Evolutionary conservation across 2,329 filamentous ascomycete genomes (phyloP).

Genomic region (Dactylellina parvicollis): DNA sequence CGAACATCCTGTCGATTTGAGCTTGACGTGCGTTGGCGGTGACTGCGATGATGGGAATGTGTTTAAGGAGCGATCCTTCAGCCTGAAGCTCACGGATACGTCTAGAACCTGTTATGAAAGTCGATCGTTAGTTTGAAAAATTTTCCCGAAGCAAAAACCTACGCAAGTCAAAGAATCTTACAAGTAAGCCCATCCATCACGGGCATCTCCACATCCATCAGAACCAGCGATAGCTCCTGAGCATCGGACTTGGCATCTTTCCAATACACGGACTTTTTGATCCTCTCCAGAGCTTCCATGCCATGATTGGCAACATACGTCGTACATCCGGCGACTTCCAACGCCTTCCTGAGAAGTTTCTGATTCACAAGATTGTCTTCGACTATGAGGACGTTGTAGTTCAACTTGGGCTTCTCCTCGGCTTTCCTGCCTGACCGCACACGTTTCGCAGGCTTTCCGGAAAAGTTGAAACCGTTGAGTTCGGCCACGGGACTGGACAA

Average conservation of each 20-base stretch:
- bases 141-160: slow-evolving; percentile 9
- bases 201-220: slow-evolving; percentile 65
- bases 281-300: slow-evolving; percentile 69
- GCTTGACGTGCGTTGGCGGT: slow-evolving; percentile 63
- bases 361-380: slow-evolving; percentile 64
- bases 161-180: slow-evolving; percentile 59
- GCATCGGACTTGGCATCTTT: slow-evolving; percentile 53
- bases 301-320: slow-evolving; percentile 74
- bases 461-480: not conserved
- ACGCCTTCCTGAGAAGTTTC: slow-evolving; percentile 61
- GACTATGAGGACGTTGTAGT: slow-evolving; percentile 61
- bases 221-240: slow-evolving; percentile 28
- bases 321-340: slow-evolving; percentile 64
- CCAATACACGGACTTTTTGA: slow-evolving; percentile 67
- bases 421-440: not conserved
- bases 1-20: slow-evolving; percentile 52
- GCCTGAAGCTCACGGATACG: slow-evolving; percentile 60
- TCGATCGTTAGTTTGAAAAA: not conserved
- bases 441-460: not conserved
- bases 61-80: slow-evolving; percentile 59
- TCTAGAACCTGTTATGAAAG: slow-evolving; percentile 23
- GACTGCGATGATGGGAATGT: slow-evolving; percentile 65
- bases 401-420: slow-evolving; percentile 19
- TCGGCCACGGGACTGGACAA: slow-evolving; percentile 10
- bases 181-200: slow-evolving; percentile 64